Percentiles rank a stretch among this genome's conserved stretches.
These are phyloP conservation scores for Neoascochyta sp. DNA, from an alignment of 2,329 filamentous ascomycete genomes.

Conservation along the genomic window DNA sequence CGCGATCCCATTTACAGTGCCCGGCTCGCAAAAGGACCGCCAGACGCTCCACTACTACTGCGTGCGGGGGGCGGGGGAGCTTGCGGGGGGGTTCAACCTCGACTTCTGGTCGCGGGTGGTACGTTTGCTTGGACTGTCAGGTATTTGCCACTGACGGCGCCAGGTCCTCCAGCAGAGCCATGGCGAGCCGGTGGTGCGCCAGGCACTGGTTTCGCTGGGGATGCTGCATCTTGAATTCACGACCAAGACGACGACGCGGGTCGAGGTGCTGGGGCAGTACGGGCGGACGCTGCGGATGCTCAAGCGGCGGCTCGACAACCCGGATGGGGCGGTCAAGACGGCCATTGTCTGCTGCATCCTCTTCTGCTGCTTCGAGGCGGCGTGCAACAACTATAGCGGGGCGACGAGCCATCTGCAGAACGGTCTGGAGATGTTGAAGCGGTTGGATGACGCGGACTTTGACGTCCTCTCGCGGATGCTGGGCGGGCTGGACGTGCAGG, in stretches of 20 bases:
- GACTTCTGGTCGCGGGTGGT: slow-evolving; percentile 6
- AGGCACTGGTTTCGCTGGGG: slow-evolving; percentile 4
- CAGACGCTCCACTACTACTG: slow-evolving; percentile 7
- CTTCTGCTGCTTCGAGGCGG: slow-evolving; percentile 7
- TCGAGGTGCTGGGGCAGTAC: slow-evolving; percentile 2
- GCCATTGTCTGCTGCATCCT: slow-evolving; percentile 4
- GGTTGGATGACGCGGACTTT: not conserved
- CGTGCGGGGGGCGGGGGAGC: slow-evolving; percentile 4
- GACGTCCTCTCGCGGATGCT: slow-evolving; percentile 1
- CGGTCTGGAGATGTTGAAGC: slow-evolving; percentile 2
- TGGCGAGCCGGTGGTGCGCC: slow-evolving; percentile 2
- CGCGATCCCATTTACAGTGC: slow-evolving; percentile 4
- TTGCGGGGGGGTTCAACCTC: slow-evolving; percentile 2
- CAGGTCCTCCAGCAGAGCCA: slow-evolving; percentile 5
- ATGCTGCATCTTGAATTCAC: slow-evolving; percentile 5
- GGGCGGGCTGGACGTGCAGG: slow-evolving; percentile 4
- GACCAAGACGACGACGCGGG: slow-evolving; percentile 1
- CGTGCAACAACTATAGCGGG: slow-evolving; percentile 2
- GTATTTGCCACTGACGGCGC: no score
- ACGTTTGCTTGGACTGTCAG: no score
- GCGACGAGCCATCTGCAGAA: slow-evolving; percentile 4
- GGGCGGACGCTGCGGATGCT: slow-evolving; percentile 5
- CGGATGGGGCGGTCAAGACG: slow-evolving; percentile 1
- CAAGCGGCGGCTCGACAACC: slow-evolving; percentile 1
- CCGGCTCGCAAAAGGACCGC: slow-evolving; percentile 6